Conservation (phyloP, 305 asterid genomes). For the Solanum chacoense region DNA sequence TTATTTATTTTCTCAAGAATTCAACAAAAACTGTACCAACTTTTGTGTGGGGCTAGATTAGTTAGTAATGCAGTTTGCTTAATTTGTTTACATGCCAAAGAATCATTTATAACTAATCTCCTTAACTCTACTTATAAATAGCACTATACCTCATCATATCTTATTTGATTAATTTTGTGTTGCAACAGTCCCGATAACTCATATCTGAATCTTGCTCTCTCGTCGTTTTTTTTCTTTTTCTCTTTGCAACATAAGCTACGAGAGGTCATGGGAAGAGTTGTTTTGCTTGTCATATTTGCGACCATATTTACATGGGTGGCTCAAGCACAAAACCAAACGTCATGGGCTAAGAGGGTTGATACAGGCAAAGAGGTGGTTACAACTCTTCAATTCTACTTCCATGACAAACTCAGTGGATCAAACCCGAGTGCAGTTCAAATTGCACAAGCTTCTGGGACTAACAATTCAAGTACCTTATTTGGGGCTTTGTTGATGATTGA, state of each 20-base stretch:
- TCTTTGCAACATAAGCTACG: background rate
- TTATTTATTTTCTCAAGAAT: background rate
- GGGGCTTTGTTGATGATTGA: constrained; percentile 49
- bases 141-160: background rate
- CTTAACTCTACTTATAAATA: background rate
- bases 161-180: background rate
- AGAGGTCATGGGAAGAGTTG: background rate
- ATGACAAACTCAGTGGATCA: constrained; percentile 43
- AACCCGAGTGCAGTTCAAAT: constrained; percentile 37
- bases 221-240: background rate
- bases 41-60: background rate
- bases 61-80: background rate
- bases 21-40: background rate
- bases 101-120: background rate
- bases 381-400: constrained; percentile 59
- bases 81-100: background rate
- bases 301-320: background rate
- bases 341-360: constrained; percentile 48
- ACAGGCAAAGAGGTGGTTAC: constrained; percentile 40
- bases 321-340: background rate
- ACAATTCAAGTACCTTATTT: constrained; percentile 20
- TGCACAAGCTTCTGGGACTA: constrained; percentile 28
- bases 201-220: background rate
- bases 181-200: background rate
- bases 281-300: background rate